phyloP scores from a whole-genome alignment of 331 rosid species.

The Ulmus americana region DNA sequence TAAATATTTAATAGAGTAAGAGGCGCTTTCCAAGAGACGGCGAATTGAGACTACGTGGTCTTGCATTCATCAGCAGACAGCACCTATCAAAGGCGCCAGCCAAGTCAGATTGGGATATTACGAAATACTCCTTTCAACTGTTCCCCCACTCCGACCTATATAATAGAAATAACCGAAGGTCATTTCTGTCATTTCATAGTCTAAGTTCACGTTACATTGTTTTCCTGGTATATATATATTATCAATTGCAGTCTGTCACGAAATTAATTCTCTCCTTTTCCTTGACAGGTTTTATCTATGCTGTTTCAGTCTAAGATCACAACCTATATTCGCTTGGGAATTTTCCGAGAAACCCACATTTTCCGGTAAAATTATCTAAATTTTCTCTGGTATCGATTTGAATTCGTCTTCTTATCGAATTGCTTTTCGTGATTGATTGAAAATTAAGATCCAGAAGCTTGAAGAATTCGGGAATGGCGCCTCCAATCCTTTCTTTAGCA shows the following conservation, averaged over 20 bases:
- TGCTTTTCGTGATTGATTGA: background rate
- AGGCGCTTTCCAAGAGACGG: no score
- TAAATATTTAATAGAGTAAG: no score
- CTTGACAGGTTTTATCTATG: slow-evolving; percentile 12
- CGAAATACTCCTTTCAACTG: background rate
- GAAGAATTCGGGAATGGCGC: slow-evolving; percentile 45
- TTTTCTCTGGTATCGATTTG: background rate
- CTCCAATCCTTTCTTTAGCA: slow-evolving; percentile 73
- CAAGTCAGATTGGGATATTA: background rate
- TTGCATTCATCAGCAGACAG: background rate
- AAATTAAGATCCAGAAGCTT: slow-evolving; percentile 19
- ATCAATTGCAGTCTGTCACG: no score
- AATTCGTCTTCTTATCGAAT: background rate
- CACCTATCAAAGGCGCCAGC: background rate
- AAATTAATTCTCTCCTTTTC: no score
- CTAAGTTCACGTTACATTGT: background rate
- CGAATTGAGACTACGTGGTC: no score
- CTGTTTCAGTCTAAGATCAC: slow-evolving; percentile 15
- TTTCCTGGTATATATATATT: no score
- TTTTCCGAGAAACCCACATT: slow-evolving; percentile 29
- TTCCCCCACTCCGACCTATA: background rate
- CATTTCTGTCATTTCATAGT: background rate
- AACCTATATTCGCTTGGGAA: background rate
- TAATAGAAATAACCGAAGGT: background rate
- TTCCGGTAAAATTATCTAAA: slow-evolving; percentile 21